Percentiles rank a stretch among this genome's conserved stretches.
phyloP scores from a whole-genome alignment of 352 stramenopile genomes.

The Nothophytophthora sp. region DNA sequence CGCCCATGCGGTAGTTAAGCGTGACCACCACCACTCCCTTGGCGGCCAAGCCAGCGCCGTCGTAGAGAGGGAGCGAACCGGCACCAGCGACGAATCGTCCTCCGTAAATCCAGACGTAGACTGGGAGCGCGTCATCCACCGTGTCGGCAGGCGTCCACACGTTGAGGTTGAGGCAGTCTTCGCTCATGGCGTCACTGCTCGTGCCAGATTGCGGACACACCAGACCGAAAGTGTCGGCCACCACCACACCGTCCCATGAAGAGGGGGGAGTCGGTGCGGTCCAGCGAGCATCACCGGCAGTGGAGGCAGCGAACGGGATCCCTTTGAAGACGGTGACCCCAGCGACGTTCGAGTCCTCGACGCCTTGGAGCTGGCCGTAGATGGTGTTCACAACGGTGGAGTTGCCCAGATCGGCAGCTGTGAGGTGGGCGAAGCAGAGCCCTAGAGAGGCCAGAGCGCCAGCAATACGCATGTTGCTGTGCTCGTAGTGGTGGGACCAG shows the following conservation, averaged over 20 bases:
- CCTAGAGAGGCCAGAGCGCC: background rate
- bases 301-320: slow-evolving; percentile 6
- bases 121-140: slow-evolving; percentile 1
- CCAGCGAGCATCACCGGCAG: slow-evolving; percentile 4
- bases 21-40: slow-evolving; percentile 78
- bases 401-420: background rate
- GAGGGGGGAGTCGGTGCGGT: background rate
- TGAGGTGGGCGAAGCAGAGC: background rate
- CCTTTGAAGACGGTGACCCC: slow-evolving; percentile 3
- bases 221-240: slow-evolving; percentile 1
- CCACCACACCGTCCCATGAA: background rate
- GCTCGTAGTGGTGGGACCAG: too few relatives aligned
- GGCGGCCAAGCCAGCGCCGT: slow-evolving; percentile 5
- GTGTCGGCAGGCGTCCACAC: slow-evolving; percentile 5
- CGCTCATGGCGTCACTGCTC: background rate
- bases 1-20: slow-evolving; percentile 89
- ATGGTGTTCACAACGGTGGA: background rate
- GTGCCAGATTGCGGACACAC: background rate
- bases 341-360: slow-evolving; percentile 2
- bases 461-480: background rate
- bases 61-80: slow-evolving; percentile 4
- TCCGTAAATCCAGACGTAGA: slow-evolving; percentile 15
- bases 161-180: slow-evolving; percentile 11
- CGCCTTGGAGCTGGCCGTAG: slow-evolving; percentile 3
- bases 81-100: slow-evolving; percentile 6